Evolutionary conservation across 495 filamentous ascomycete genomes (phyloP), one percentile per base, ranked within the genome.

Genomic region (Letharia lupina): DNA sequence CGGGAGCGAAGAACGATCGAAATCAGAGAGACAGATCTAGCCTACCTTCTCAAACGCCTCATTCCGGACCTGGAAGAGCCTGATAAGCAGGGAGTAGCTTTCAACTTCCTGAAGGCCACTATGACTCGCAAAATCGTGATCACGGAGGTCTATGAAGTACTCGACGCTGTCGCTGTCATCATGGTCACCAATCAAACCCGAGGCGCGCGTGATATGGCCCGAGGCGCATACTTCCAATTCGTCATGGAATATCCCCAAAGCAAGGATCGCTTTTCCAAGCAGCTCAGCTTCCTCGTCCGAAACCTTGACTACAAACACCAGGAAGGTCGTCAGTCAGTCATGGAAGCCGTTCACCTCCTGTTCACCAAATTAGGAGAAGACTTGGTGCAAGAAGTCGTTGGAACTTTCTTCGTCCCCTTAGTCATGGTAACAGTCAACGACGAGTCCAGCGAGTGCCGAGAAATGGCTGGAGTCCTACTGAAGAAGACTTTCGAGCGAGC

Each of bases 171-270:
- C 42, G 89, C 90, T 35, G 84, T 81, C n/a, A 87, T 98, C 76
- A 96, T 98, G 93, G 90, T 98, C 65, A 96, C 89, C 35, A 97
- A 96, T 74, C 89, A 96, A 65, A 91, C 91, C 68, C 86, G 88
- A 69, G 85, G 86, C 67, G 89, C 93, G 4, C 83, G 93, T 52
- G 92, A 96, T 70, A 77, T 93, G 44, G 93, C 93, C 23, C 85
- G 95, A 40, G 90, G 91, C 31, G 89, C 87, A 35, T 98, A 95
- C 76, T 86, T 96, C 74, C 91, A 96, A 70, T 98, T 98, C 80
- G 75, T 98, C 45, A 86, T 92, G 68, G 90, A 97, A 56, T 98
- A 97, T 72, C 94, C 94, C 1, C 94, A 98, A 72, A 90, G 87
- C 70, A 90, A 90, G 73, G 87, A 86, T 68, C 81, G 95, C 5